phyloP scores from a whole-genome alignment of 768 basidiomycete species.

The Mycena galopus region DNA sequence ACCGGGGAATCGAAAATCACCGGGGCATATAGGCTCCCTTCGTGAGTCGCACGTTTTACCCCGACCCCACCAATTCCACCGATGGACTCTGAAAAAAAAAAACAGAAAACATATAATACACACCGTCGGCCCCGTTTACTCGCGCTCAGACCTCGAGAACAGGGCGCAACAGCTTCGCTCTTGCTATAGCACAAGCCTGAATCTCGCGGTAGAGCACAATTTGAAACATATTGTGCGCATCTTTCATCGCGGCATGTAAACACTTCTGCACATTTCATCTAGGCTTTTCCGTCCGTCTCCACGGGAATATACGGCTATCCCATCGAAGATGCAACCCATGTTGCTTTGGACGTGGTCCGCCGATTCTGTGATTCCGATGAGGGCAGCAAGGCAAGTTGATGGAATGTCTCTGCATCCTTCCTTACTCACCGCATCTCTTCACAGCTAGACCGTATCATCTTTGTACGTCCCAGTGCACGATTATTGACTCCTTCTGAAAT shows the following conservation, averaged over 20 bases:
- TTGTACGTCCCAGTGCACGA: constrained; percentile 48
- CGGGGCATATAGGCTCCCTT: constrained; percentile 78
- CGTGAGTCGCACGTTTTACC: constrained; percentile 65
- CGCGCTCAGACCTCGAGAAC: constrained; percentile 50
- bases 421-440: background rate
- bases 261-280: background rate
- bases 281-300: constrained; percentile 89
- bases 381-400: constrained; percentile 60
- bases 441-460: constrained; percentile 79
- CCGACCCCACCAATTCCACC: background rate
- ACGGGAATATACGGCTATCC: constrained; percentile 88
- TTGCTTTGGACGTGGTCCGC: constrained; percentile 73
- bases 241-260: background rate
- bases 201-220: constrained; percentile 70
- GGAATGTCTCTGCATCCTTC: background rate
- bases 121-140: constrained; percentile 84
- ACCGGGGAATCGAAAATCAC: constrained; percentile 87
- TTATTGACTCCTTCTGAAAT: too few relatives aligned
- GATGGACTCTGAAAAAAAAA: constrained; percentile 3
- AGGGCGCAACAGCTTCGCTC: constrained; percentile 71
- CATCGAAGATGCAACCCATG: constrained; percentile 75
- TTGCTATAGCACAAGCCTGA: constrained; percentile 76
- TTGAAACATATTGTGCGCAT: constrained; percentile 74
- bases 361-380: constrained; percentile 67
- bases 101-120: constrained; percentile 82